Base-by-base conservation (phyloP, 257 asterid species). In the Coffea canephora region DNA sequence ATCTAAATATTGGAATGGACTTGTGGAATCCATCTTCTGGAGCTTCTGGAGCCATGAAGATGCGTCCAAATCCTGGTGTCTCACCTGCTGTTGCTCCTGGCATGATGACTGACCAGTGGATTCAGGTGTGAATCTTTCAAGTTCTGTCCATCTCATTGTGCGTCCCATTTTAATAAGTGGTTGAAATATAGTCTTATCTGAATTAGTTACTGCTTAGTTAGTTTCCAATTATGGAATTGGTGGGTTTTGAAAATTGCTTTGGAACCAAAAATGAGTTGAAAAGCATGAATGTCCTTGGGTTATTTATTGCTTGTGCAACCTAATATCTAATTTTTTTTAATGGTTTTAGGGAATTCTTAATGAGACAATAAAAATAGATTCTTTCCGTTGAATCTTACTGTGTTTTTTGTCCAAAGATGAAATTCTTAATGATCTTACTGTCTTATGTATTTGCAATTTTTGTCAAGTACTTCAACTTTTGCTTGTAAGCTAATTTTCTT, bases 1-100 rank as follows among this genome's bases (percentile, higher is more conserved):
- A 92, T 87, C 87, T 90, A 79, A 93, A 93, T 79, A 95, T 88
- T 59, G 97, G 99, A 77, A 94, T 94, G 99, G 98, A 89, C 79
- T 81, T 89, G 79, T 96, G 99, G 99, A 94, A 91, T 86, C 86
- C 91, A 54, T 85, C 95, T 72, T 87, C 95, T 82, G 88, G 90
- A 62, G 92, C 87, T 82, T 82, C 98, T 76, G 97, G 93, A 81
- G 84, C 94, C 62, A 85, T 91, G 89, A 89, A 85, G 76, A 68
- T 86, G 88, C 91, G 78, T 50, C 90, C 96, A 81, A 86, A 80
- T 82, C 84, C 88, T 80, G 94, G 93, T 69, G 86, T 83, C 45
- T 82, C 95, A 68, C 87, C 84, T 54, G 76, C 88, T 71, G 87
- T 83, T 27, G 91, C 84, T 62, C 89, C 91, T 74, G 94, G 94